Conservation (phyloP, 2,329 filamentous ascomycete genomes). For the Helotiales sp. region DNA sequence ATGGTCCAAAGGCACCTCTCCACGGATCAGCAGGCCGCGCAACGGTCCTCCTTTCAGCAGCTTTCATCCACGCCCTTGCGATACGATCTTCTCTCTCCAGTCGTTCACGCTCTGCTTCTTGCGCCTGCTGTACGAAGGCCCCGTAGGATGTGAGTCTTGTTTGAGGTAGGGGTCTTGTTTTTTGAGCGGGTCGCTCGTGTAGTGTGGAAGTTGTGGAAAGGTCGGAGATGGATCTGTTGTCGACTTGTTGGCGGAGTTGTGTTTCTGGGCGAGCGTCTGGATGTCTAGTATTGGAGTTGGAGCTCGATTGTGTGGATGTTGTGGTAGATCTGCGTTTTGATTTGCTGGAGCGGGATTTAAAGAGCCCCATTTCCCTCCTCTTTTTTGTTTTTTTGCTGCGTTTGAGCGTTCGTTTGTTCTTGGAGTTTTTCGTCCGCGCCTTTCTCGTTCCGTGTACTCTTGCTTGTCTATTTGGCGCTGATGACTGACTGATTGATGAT, state of each 20-base stretch:
- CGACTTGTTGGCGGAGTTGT: not conserved
- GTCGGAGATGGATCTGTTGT: slow-evolving; percentile 14
- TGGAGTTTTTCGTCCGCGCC: not conserved
- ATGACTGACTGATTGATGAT: not conserved
- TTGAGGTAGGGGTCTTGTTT: not conserved
- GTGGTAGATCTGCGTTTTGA: not conserved
- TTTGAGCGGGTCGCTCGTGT: not conserved
- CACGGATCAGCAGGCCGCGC: slow-evolving; percentile 29
- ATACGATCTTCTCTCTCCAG: slow-evolving; percentile 16
- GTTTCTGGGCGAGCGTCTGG: not conserved
- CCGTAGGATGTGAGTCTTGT: slow-evolving; percentile 18
- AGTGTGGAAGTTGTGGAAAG: slow-evolving; percentile 26
- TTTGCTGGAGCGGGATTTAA: not conserved
- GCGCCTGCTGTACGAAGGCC: slow-evolving; percentile 19
- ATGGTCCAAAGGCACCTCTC: slow-evolving; percentile 32
- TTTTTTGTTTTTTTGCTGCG: not conserved
- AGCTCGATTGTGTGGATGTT: not conserved
- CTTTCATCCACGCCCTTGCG: slow-evolving; percentile 24
- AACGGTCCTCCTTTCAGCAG: slow-evolving; percentile 13
- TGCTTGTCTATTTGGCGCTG: not conserved
- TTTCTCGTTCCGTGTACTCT: not conserved
- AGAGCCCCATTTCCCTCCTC: not conserved
- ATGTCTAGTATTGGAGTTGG: not conserved
- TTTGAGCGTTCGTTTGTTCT: not conserved
- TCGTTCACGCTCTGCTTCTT: slow-evolving; percentile 8